Evolutionary conservation across 129 eudicot species (phyloP), one percentile per base, ranked within the genome.

Genomic region (Artemisia argyi): DNA sequence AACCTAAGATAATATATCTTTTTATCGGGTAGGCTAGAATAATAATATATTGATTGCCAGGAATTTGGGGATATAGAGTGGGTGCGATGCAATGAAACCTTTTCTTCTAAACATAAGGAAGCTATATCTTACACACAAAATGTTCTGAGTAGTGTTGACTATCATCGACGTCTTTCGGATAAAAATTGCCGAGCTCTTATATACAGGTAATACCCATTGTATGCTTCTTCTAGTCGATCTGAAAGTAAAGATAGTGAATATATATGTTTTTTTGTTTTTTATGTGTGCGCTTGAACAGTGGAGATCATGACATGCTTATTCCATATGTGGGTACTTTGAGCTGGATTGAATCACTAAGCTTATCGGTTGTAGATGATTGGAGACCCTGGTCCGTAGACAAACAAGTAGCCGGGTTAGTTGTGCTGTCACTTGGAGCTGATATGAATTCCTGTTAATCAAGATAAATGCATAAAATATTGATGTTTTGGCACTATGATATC

Each of bases 241-340:
- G 46, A 39, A 39, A 39, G 46, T 39, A 39, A 39, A 7, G 46
- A 39, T 39, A 39, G 10, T 7, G 11, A 39, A 7, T 35, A n/a
- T n/a, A n/a, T n/a, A 35, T 10, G 44, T 35, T 35, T 35, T 35
- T 39, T 1, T 39, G 2, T 39, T 39, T 39, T 39, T 39, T 39
- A 7, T 39, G 2, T 39, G 46, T 39, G 46, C 8, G 46, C 8
- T 76, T 30, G 46, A 74, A 57, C 65, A 78, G 83, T 30, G 83
- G 83, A 63, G 83, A 78, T 65, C 83, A 78, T 72, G 83, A 78
- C 67, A 56, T 78, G 69, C 10, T 65, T 11, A 28, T 78, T 44
- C 69, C 83, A 1, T 72, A 78, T 48, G 16, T 79, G 30, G n/a
- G 54, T 65, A 79, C 83, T 3, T 4, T 72, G 61, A 73, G 11